Conservation (phyloP, 306 rosid species). For the Prunus mira region DNA sequence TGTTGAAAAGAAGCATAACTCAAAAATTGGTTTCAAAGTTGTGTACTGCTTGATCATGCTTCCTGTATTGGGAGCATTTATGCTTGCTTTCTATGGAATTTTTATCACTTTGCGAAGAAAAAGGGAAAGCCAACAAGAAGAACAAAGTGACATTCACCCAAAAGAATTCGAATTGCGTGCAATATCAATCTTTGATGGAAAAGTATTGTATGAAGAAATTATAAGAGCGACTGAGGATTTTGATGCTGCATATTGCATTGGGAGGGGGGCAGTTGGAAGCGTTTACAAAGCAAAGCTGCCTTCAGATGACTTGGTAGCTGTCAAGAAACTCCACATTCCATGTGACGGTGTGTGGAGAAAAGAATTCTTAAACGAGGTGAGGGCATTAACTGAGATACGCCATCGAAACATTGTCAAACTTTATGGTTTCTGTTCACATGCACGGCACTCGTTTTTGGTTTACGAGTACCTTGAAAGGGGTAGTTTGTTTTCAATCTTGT, state of each 20-base stretch:
- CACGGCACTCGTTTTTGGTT: background rate
- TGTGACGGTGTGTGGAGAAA: background rate
- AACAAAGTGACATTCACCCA: too few species aligned
- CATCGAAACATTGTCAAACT: conserved; percentile 8
- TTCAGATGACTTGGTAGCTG: conserved; percentile 21
- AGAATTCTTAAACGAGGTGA: conserved; percentile 10
- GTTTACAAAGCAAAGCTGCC: conserved; percentile 25
- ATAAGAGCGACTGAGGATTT: conserved; percentile 35
- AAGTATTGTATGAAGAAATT: conserved; percentile 27
- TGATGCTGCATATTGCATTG: conserved; percentile 22
- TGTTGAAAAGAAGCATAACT: background rate
- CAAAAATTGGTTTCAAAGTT: background rate
- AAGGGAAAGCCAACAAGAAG: background rate
- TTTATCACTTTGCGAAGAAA: background rate
- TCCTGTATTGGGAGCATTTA: background rate
- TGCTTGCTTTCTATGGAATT: background rate
- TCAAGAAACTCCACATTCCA: conserved; percentile 23
- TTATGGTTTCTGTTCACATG: conserved; percentile 16
- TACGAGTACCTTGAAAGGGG: conserved; percentile 30
- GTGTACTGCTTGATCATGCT: background rate
- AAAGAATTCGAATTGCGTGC: background rate
- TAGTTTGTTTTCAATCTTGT: conserved; percentile 17
- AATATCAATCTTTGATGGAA: conserved; percentile 23
- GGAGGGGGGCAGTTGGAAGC: conserved; percentile 27
- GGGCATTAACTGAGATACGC: conserved; percentile 3